Evolutionary conservation across 345 rosid genomes (phyloP), one percentile per base, ranked within the genome.

Genomic region (Arabidopsis suecica): DNA sequence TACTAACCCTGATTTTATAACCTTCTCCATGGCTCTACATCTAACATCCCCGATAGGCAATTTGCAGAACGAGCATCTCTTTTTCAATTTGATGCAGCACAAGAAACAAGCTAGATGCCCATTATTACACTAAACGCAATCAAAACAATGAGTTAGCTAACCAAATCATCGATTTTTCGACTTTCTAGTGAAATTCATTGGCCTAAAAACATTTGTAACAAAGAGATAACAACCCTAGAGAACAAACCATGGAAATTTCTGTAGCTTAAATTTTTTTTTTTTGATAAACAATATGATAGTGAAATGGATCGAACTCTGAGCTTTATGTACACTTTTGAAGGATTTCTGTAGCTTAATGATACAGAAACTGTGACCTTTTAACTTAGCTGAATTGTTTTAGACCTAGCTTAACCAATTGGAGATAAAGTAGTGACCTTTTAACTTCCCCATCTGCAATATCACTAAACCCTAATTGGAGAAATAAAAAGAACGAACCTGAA

Each of bases 11-110:
- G 30, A 14, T 23, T 51, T 51, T 23, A 51, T 23, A 5, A 23
- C 33, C 57, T 11, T 51, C n/a, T 51, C 57, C 33, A 51, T 51
- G n/a, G 57, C 57, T 51, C 57, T 51, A 7, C 57, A 51, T 51
- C n/a, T n/a, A 51, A 23, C 28, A 51, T 51, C n/a, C 33, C 57
- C 33, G 1, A 51, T 51, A 23, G 57, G 14, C 8, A 23, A 51
- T 51, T 51, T 11, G 33, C 57, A 51, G 8, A 51, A 51, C 33
- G 57, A 51, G 8, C 57, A 51, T 51, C 6, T 11, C 57, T 51
- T 51, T 3, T 51, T 51, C 57, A 51, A 10, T 51, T 51, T 51
- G 32, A 23, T 51, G n/a, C 57, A 51, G 57, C 57, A 51, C 57
- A 10, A 23, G 32, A 51, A 51, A 23, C 57, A 51, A 23, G 57